Evolutionary conservation across 352 stramenopile genomes (phyloP).

Genomic region (Globisporangium rhizosaccharum): DNA sequence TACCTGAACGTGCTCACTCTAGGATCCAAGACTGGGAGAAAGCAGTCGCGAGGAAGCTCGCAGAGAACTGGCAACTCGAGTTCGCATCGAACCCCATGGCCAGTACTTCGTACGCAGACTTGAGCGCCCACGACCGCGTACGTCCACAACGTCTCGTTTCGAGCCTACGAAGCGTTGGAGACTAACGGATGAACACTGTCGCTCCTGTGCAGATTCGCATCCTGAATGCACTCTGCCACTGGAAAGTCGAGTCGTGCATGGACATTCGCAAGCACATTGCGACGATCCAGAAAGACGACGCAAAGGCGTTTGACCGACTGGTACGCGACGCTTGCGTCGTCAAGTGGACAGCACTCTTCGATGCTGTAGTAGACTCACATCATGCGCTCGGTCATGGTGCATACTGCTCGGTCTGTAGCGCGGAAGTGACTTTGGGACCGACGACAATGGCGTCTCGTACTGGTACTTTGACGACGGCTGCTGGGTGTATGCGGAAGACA

Average conservation of each 20-base stretch:
- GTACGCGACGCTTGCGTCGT: slow-evolving; percentile 21
- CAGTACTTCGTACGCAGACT: slow-evolving; percentile 41
- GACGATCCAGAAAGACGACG: slow-evolving; percentile 50
- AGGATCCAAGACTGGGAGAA: slow-evolving; percentile 85
- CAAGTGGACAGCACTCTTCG: background rate
- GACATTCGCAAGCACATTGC: slow-evolving; percentile 78
- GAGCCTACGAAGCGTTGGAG: background rate
- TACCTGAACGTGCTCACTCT: slow-evolving; percentile 1
- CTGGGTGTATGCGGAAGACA: slow-evolving; percentile 83
- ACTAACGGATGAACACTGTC: background rate
- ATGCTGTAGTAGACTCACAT: background rate
- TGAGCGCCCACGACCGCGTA: slow-evolving; percentile 59
- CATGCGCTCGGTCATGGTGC: too few relatives aligned
- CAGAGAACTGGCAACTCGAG: slow-evolving; percentile 69
- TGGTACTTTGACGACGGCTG: slow-evolving; percentile 86
- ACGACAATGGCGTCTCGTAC: slow-evolving; percentile 71
- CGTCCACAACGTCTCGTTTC: slow-evolving; percentile 2
- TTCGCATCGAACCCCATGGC: slow-evolving; percentile 67
- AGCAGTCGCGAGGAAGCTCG: slow-evolving; percentile 61
- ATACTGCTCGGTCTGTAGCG: slow-evolving; percentile 26
- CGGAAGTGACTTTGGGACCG: slow-evolving; percentile 56
- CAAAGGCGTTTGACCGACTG: slow-evolving; percentile 51
- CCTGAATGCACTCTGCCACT: slow-evolving; percentile 77
- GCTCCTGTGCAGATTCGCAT: slow-evolving; percentile 46
- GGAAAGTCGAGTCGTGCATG: slow-evolving; percentile 70